Evolutionary conservation across 805 yeast species (phyloP).

Genomic region (Wickerhamiella spandovensis): DNA sequence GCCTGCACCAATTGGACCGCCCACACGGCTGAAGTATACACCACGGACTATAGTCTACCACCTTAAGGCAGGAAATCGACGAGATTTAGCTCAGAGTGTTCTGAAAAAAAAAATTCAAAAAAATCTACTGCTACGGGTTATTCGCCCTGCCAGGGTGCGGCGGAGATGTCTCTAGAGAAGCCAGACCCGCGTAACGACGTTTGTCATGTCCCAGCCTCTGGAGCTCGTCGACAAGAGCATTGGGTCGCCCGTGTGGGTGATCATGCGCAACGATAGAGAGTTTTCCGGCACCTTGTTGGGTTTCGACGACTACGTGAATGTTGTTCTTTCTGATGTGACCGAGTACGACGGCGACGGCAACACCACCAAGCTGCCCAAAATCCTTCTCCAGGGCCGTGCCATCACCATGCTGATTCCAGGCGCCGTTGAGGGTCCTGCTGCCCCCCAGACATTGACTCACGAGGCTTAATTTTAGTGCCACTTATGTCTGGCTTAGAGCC

Average conservation of each 20-base stretch:
- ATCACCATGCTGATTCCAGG: slow-evolving; percentile 29
- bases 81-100: too few relatives aligned
- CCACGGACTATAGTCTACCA: too few relatives aligned
- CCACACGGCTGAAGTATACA: too few relatives aligned
- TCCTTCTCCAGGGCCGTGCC: slow-evolving; percentile 29
- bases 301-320: slow-evolving; percentile 84
- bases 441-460: slow-evolving; percentile 3
- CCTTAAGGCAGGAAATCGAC: too few relatives aligned
- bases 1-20: too few relatives aligned
- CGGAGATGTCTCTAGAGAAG: too few relatives aligned
- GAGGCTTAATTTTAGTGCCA: background rate
- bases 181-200: too few relatives aligned
- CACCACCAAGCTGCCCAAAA: slow-evolving; percentile 20
- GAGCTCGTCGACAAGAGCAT: slow-evolving; percentile 82
- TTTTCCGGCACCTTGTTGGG: slow-evolving; percentile 84
- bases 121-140: too few relatives aligned
- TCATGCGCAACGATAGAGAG: slow-evolving; percentile 53
- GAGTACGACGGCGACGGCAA: slow-evolving; percentile 32
- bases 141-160: too few relatives aligned
- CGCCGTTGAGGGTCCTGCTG: slow-evolving; percentile 15
- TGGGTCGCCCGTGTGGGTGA: slow-evolving; percentile 65
- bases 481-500: too few relatives aligned
- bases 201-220: slow-evolving; percentile 38
- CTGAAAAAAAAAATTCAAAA: too few relatives aligned
- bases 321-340: slow-evolving; percentile 71